A percentile compares a stretch with the other conserved stretches of the same genome.
Evolutionary conservation across 441 rosid genomes (phyloP).

Genomic region (Gossypium gossypioides): DNA sequence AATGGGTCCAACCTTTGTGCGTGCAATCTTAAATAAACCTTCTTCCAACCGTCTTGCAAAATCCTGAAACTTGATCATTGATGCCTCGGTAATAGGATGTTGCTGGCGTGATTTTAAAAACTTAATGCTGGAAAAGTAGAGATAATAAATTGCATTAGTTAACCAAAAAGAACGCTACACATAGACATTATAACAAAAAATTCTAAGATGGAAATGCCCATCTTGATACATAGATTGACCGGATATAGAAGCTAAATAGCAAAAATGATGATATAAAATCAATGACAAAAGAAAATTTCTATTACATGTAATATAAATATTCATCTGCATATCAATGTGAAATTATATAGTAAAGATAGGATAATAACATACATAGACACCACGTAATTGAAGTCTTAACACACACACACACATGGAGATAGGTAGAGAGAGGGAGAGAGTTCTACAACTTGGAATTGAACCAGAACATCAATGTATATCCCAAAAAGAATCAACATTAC

Average conservation of each 20-base stretch:
- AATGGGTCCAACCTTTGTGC: conserved; percentile 45
- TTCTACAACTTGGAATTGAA: background rate
- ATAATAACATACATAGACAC: background rate
- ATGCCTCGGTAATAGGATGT: conserved; percentile 36
- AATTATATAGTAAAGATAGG: background rate
- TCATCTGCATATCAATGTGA: background rate
- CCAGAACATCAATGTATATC: background rate
- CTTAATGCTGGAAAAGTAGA: conserved; percentile 32
- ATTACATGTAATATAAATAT: background rate
- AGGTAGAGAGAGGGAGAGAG: background rate
- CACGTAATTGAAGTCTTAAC: background rate
- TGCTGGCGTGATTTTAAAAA: conserved; percentile 50
- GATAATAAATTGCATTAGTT: conserved; percentile 6
- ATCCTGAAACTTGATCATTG: conserved; percentile 50
- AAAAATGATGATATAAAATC: background rate
- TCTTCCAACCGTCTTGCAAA: conserved; percentile 85
- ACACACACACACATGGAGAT: background rate
- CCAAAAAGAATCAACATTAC: background rate
- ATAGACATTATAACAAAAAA: background rate
- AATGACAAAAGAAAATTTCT: background rate
- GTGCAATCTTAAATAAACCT: conserved; percentile 68
- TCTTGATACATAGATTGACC: background rate
- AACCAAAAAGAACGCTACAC: background rate
- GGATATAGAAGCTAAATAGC: background rate
- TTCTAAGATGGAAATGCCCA: background rate